Base-by-base conservation (phyloP, 805 yeast species). In the Saturnispora halmiae region DNA sequence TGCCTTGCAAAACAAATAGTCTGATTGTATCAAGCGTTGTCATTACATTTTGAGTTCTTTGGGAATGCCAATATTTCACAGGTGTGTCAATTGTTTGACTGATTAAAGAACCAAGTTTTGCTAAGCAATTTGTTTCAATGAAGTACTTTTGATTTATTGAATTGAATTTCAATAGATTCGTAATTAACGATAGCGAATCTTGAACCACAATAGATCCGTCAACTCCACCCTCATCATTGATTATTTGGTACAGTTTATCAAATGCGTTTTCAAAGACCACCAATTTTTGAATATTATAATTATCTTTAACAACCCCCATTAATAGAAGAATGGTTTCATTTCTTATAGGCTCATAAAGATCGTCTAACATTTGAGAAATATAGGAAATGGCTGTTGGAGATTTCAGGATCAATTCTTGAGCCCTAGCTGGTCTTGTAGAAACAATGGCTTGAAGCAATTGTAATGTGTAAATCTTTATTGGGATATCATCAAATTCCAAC, bases 241-340 rank as follows among this genome's bases (percentile, higher is more conserved):
- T 77, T 11, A 92, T 81, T n/a, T 66, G 69, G 52, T 90, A 88
- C 10, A 87, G 61, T 45, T 70, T 75, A 46, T 86, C 96, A 54
- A 92, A 88, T 0, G 94, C 81, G 50, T 85, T 88, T 56, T 92
- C 96, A 55, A 92, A 92, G 0, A 95, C 98, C 8, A 94, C 94
- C 15, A 92, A 64, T 53, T 87, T 88, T 57, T 92, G 98, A 25
- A 90, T 78, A 57, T 85, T 90, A 44, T 79, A 75, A 51, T 86
- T 84, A 45, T 83, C 81, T 50, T 79, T 79, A 10, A 79, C 94
- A 3, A 92, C 68, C 9, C 87, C 80, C 79, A 82, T 79, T 38
- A 94, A 65, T n/a, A 94, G 64, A 38, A 90, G 20, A 28, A 90
- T 79, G 3, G 92, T 77, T 60, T 92, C 95, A 57, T 90, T 88